phyloP scores from a whole-genome alignment of 2,329 filamentous ascomycete species.

The Ophiostoma pallidulum region DNA sequence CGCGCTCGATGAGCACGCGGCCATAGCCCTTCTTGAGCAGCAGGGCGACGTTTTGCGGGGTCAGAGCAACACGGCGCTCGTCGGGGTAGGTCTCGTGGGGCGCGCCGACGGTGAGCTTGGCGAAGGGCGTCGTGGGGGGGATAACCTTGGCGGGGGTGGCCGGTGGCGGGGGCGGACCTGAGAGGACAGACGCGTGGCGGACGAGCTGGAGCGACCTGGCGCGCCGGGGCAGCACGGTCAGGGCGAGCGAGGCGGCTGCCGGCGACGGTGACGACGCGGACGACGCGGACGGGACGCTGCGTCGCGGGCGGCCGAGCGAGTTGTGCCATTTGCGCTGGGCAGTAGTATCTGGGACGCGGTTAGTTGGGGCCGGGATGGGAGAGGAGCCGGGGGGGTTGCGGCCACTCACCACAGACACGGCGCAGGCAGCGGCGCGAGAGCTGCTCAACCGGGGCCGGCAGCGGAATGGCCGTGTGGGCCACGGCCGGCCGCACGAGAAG shows the following conservation, averaged over 20 bases:
- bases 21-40: constrained; percentile 79
- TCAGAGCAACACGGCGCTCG: constrained; percentile 76
- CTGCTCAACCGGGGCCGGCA: constrained; percentile 13
- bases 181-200: constrained; percentile 30
- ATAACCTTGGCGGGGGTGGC: constrained; percentile 26
- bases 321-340: constrained; percentile 29
- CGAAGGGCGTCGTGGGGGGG: constrained; percentile 52
- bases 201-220: constrained; percentile 29
- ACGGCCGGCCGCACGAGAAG: constrained; percentile 17
- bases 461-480: constrained; percentile 12
- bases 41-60: constrained; percentile 71
- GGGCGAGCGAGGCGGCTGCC: constrained; percentile 16
- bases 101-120: constrained; percentile 65
- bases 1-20: constrained; percentile 67
- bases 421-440: constrained; percentile 12
- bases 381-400: not conserved
- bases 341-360: not conserved
- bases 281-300: not conserved
- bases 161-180: constrained; percentile 18
- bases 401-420: constrained; percentile 14
- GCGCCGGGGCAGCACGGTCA: constrained; percentile 17
- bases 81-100: constrained; percentile 69
- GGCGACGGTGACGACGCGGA: not conserved
- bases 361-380: not conserved
- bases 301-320: constrained; percentile 22